Evolutionary conservation across 2,329 filamentous ascomycete genomes (phyloP).

Genomic region (Leptodontidium sp.): DNA sequence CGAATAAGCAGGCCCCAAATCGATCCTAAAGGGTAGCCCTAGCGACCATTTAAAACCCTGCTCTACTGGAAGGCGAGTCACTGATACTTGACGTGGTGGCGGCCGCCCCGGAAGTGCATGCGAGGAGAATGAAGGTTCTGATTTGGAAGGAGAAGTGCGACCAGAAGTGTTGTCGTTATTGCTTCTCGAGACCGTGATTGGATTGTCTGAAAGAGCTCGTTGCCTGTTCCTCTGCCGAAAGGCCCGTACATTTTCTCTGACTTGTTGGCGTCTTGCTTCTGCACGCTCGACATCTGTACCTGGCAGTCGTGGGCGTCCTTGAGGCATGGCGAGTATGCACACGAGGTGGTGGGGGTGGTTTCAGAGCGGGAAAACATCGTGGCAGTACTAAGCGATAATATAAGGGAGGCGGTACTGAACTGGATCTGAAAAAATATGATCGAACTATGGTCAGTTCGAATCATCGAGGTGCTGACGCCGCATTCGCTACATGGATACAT

Average conservation of each 20-base stretch:
- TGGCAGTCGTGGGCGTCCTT: constrained; percentile 23
- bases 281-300: constrained; percentile 30
- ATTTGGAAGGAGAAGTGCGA: constrained; percentile 10
- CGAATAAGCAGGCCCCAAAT: constrained; percentile 26
- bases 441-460: not conserved
- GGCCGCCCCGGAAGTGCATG: not conserved
- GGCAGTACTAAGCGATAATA: constrained; percentile 15
- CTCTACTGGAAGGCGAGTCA: constrained; percentile 3
- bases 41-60: constrained; percentile 26
- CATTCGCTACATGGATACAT: not conserved
- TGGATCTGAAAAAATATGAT: not conserved
- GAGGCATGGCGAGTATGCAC: constrained; percentile 17
- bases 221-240: constrained; percentile 30
- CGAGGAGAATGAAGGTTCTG: constrained; percentile 7
- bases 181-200: constrained; percentile 1
- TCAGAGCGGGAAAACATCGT: constrained; percentile 1
- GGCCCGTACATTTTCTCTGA: constrained; percentile 33
- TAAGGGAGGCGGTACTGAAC: not conserved
- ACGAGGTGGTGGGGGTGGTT: not conserved
- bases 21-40: constrained; percentile 29
- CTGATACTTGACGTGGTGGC: constrained; percentile 17
- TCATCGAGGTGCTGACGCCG: constrained; percentile 2
- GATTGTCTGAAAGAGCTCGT: constrained; percentile 19
- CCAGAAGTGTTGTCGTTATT: constrained; percentile 3
- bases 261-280: constrained; percentile 30